Evolutionary conservation across 345 rosid genomes (phyloP), one percentile per base, ranked within the genome.

Genomic region (Rhizophora apiculata): DNA sequence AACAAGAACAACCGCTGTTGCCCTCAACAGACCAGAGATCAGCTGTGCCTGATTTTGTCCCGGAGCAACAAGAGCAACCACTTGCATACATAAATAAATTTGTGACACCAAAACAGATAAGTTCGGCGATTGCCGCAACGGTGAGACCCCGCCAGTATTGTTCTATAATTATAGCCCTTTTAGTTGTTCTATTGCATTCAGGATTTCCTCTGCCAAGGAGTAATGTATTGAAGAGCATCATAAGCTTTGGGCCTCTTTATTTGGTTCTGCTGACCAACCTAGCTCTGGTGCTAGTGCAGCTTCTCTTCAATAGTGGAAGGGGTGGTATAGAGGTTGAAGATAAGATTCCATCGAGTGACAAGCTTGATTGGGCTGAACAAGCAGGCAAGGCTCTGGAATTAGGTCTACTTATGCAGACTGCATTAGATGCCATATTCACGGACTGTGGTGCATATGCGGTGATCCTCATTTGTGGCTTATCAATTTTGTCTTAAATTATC

Each of bases 211-310:
- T 85, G 27, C 72, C 85, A 11, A 82, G 89, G 67, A 66, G 78
- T 77, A 61, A 48, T 39, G 13, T 77, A 22, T 32, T 72, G 19
- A 81, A 71, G 68, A 74, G 74, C 72, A 51, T 89, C 20, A 65
- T 87, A 68, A 81, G 82, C 79, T 82, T 82, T 51, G 79, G 86
- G 80, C 97, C 98, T 63, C 85, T 94, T 70, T 88, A 72, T 80
- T 81, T 89, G 37, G 77, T 89, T 62, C 62, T 89, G 72, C 68
- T 91, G 60, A 88, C 95, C 20, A 80, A 85, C 63, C n/a, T 78
- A n/a, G 86, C 96, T 0, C 68, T 85, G 49, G 87, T 89, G 74
- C 70, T 86, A 16, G 81, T 76, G 1, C 72, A 46, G 19, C 78
- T 89, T 64, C 76, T 88, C 37, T 71, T 68, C 60, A 46, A 57